Evolutionary conservation across 805 yeast species (phyloP).

Genomic region (Candida patagonica): DNA sequence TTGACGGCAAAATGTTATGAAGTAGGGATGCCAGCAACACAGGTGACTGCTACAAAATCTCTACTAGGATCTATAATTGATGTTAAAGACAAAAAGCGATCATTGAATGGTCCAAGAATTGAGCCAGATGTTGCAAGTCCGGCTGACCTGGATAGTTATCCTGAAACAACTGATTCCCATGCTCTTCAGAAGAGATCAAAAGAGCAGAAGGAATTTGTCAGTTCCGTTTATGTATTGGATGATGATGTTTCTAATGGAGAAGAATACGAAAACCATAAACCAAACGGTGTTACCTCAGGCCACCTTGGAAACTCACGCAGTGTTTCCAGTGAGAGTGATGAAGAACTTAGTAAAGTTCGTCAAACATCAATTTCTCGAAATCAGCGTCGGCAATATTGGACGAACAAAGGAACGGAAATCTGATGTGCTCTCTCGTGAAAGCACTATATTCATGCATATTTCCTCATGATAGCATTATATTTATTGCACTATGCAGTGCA

Average conservation of each 20-base stretch:
- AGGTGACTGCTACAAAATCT: conserved; percentile 60
- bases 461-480: not conserved
- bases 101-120: conserved; percentile 29
- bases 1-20: conserved; percentile 68
- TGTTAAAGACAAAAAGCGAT: conserved; percentile 64
- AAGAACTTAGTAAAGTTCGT: not conserved
- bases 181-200: not conserved
- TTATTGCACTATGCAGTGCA: too few species aligned
- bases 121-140: too few species aligned
- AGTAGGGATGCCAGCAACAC: conserved; percentile 53
- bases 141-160: too few species aligned
- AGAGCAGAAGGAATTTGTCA: not conserved
- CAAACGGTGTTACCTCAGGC: not conserved
- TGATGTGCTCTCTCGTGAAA: not conserved
- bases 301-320: too few species aligned
- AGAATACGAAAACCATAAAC: too few species aligned
- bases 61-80: conserved; percentile 73
- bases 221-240: not conserved
- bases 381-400: conserved; percentile 5
- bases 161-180: too few species aligned
- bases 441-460: not conserved
- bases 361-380: not conserved
- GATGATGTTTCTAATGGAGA: not conserved
- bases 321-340: not conserved
- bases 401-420: conserved; percentile 3